These are phyloP conservation scores for Cryphonectria naterciae DNA, from an alignment of 2,329 filamentous ascomycete genomes.

Conservation along the genomic window DNA sequence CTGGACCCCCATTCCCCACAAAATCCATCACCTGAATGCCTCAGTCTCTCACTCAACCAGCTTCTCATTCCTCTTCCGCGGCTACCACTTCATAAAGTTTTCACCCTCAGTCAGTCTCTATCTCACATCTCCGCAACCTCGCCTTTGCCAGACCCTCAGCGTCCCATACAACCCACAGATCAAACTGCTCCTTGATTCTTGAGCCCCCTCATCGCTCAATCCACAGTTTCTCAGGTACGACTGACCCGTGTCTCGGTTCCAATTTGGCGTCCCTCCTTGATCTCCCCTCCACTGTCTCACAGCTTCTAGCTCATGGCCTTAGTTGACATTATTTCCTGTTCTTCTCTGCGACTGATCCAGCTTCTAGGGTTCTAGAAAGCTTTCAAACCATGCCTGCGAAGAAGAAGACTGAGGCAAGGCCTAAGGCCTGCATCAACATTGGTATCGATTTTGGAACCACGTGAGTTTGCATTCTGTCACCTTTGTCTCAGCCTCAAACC, in stretches of 20 bases:
- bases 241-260: not conserved
- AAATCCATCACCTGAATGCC: not conserved
- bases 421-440: slow-evolving; percentile 37
- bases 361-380: not conserved
- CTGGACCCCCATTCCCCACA: not conserved
- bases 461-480: not conserved
- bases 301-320: too few species aligned
- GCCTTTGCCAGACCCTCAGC: not conserved
- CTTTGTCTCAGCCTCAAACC: too few species aligned
- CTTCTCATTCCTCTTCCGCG: not conserved
- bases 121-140: not conserved
- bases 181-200: not conserved
- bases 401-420: not conserved
- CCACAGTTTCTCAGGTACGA: not conserved
- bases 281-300: too few species aligned
- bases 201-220: not conserved
- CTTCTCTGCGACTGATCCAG: not conserved
- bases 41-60: not conserved
- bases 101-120: not conserved
- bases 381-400: not conserved
- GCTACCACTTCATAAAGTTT: not conserved
- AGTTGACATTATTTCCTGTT: not conserved
- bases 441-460: slow-evolving; percentile 49
- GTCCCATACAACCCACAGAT: not conserved
- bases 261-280: too few species aligned